phyloP scores from a whole-genome alignment of 345 rosid species.

The Lenwebbia sp. region DNA sequence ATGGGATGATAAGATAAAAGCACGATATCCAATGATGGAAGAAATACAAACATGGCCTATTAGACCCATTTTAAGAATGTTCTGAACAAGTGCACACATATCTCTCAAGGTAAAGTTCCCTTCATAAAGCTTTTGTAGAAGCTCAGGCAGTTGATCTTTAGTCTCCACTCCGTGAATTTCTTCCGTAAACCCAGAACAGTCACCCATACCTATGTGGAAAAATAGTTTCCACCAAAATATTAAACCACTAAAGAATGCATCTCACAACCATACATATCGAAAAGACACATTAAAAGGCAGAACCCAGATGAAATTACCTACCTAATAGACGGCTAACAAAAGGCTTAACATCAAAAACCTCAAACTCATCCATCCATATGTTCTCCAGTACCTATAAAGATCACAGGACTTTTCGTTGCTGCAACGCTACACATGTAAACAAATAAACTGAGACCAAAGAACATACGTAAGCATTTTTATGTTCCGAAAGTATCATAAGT shows the following conservation, averaged over 20 bases:
- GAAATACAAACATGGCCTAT: conserved; percentile 57
- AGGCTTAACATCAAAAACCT: conserved; percentile 87
- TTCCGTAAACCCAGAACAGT: conserved; percentile 91
- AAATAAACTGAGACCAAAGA: neutral
- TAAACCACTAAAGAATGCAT: neutral
- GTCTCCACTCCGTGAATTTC: conserved; percentile 94
- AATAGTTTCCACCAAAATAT: neutral
- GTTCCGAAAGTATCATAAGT: neutral
- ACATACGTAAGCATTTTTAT: too few relatives aligned
- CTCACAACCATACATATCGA: neutral
- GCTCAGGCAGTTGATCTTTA: conserved; percentile 90
- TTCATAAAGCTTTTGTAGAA: conserved; percentile 80
- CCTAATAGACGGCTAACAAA: conserved; percentile 90
- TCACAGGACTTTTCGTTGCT: conserved; percentile 89
- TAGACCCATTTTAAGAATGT: conserved; percentile 80
- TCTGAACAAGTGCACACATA: conserved; percentile 80
- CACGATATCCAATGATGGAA: neutral
- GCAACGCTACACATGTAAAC: conserved; percentile 53
- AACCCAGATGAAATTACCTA: conserved; percentile 7
- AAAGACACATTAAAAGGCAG: neutral
- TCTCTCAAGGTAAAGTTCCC: conserved; percentile 76
- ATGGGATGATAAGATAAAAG: neutral
- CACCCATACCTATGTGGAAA: too few relatives aligned
- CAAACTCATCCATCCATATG: conserved; percentile 93
- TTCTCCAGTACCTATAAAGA: conserved; percentile 92